A percentile compares a stretch with the other conserved stretches of the same genome.
These are phyloP conservation scores for Cordyceps militaris DNA, from an alignment of 2,329 filamentous ascomycete species.

Conservation along the genomic window DNA sequence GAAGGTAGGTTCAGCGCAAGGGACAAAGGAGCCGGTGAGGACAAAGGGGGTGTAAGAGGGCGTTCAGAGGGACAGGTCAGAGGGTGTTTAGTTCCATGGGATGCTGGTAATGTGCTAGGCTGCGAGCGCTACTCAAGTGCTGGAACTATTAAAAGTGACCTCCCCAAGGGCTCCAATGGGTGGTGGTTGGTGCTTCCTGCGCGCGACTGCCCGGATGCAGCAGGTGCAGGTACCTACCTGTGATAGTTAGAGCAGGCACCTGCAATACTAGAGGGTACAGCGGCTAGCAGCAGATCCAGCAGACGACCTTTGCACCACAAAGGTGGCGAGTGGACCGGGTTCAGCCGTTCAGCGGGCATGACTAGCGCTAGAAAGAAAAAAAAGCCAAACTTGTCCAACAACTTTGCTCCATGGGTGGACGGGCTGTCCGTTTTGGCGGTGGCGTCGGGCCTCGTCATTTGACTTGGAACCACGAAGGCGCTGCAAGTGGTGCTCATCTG, in stretches of 20 bases:
- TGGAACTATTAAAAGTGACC: too few species aligned
- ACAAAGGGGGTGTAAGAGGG: neutral
- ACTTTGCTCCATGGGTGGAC: neutral
- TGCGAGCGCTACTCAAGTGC: too few species aligned
- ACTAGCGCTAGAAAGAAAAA: neutral
- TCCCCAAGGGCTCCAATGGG: too few species aligned
- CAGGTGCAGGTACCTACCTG: too few species aligned
- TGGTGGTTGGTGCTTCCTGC: too few species aligned
- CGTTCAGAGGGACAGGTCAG: too few species aligned
- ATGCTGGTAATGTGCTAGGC: too few species aligned
- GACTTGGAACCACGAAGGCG: neutral
- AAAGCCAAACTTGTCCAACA: neutral
- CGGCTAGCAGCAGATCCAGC: too few species aligned
- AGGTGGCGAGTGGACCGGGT: neutral
- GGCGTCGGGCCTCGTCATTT: neutral
- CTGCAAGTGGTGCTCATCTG: neutral
- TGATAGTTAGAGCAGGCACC: too few species aligned
- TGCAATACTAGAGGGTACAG: too few species aligned
- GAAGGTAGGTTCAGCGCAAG: neutral
- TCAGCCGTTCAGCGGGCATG: neutral
- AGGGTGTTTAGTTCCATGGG: too few species aligned
- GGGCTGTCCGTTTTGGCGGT: neutral
- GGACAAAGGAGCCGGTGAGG: neutral
- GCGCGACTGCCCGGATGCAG: too few species aligned
- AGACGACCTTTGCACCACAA: neutral